phyloP scores from a whole-genome alignment of 306 rosid genomes.

The Quercus mongolica region DNA sequence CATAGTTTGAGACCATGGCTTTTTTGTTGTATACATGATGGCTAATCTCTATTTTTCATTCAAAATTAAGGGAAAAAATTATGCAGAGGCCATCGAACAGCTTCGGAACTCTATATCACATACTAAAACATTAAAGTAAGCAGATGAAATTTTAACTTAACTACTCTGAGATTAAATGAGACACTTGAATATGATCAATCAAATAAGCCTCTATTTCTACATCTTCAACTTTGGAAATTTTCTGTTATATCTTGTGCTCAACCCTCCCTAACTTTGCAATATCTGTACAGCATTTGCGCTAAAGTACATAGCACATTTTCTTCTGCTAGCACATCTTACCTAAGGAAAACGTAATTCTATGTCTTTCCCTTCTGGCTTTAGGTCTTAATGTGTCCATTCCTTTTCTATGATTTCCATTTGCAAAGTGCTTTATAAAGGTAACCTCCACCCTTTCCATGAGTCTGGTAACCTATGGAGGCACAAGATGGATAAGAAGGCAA shows the following conservation, averaged over 20 bases:
- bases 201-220: too few species aligned
- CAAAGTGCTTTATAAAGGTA: constrained; percentile 56
- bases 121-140: too few species aligned
- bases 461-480: constrained; percentile 41
- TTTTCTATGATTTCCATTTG: constrained; percentile 45
- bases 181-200: too few species aligned
- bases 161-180: too few species aligned
- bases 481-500: constrained; percentile 8
- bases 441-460: constrained; percentile 67
- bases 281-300: neutral
- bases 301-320: neutral
- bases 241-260: too few species aligned
- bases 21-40: neutral
- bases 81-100: too few species aligned
- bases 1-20: too few species aligned
- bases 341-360: constrained; percentile 44
- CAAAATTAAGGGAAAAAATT: neutral
- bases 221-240: too few species aligned
- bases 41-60: neutral
- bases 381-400: constrained; percentile 55
- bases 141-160: too few species aligned
- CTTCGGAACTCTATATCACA: too few species aligned
- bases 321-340: constrained; percentile 28
- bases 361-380: constrained; percentile 44
- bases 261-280: too few species aligned